These are phyloP conservation scores for Phylloporus scabripes DNA, from an alignment of 768 basidiomycete species.

Conservation along the genomic window DNA sequence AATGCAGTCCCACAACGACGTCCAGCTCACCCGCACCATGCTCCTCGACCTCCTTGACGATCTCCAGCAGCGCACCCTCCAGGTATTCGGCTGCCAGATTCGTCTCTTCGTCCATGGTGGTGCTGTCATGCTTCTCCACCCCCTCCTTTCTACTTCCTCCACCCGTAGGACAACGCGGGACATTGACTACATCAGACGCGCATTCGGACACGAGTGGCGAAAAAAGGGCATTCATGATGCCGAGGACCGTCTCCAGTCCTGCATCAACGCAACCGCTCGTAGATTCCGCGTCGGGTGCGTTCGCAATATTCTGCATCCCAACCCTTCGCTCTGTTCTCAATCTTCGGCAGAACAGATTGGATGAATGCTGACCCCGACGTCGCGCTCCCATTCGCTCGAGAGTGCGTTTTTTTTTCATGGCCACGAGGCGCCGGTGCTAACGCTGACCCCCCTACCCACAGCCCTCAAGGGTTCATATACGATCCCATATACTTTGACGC, in stretches of 20 bases:
- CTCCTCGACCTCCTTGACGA: constrained; percentile 45
- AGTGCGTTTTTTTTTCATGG: constrained; percentile 37
- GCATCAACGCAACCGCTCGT: constrained; percentile 51
- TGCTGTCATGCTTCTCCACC: constrained; percentile 68
- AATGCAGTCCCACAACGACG: constrained; percentile 32
- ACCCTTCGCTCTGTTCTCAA: background rate
- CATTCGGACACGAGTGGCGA: constrained; percentile 53
- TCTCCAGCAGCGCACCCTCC: constrained; percentile 45
- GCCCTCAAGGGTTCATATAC: constrained; percentile 29
- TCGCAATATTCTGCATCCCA: background rate
- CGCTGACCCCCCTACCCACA: constrained; percentile 4
- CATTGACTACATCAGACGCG: constrained; percentile 63
- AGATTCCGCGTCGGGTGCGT: constrained; percentile 43
- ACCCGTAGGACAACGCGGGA: constrained; percentile 55
- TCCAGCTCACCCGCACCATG: constrained; percentile 26
- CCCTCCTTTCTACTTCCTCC: constrained; percentile 33
- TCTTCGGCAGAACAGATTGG: constrained; percentile 45
- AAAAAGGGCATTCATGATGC: constrained; percentile 47
- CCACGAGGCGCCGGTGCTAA: constrained; percentile 9
- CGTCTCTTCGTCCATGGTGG: constrained; percentile 68
- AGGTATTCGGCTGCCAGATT: constrained; percentile 45
- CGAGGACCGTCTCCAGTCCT: constrained; percentile 46
- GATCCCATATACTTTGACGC: constrained; percentile 61
- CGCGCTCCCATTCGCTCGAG: constrained; percentile 58
- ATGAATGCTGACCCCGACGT: constrained; percentile 75